phyloP scores from a whole-genome alignment of 441 rosid genomes.

The Erodium texanum region DNA sequence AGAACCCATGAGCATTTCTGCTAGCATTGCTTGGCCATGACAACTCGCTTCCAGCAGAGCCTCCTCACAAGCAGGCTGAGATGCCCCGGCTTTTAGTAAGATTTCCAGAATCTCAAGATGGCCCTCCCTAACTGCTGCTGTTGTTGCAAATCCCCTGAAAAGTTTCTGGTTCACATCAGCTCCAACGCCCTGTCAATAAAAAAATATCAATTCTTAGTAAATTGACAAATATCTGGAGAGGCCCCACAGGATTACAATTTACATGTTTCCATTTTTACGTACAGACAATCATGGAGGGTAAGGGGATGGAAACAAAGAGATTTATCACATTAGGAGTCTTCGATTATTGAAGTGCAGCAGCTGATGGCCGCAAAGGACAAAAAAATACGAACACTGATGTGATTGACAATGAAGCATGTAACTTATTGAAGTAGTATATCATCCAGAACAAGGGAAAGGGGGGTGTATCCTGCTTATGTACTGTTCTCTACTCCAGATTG shows the following conservation, averaged over 20 bases:
- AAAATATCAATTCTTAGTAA: slow-evolving; percentile 20
- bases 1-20: slow-evolving; percentile 68
- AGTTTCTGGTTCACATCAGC: slow-evolving; percentile 94
- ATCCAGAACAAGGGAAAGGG: slow-evolving; percentile 18
- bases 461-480: slow-evolving; percentile 26
- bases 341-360: slow-evolving; percentile 23
- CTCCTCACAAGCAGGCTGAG: slow-evolving; percentile 92
- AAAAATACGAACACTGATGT: slow-evolving; percentile 27
- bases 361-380: slow-evolving; percentile 21
- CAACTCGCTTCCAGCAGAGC: slow-evolving; percentile 76
- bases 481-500: slow-evolving; percentile 26
- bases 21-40: slow-evolving; percentile 57
- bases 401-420: slow-evolving; percentile 31
- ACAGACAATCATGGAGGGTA: slow-evolving; percentile 4
- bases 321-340: slow-evolving; percentile 14
- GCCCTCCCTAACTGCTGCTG: slow-evolving; percentile 90
- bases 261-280: background rate
- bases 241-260: background rate
- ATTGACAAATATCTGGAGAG: slow-evolving; percentile 9
- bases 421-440: slow-evolving; percentile 21
- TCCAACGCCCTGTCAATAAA: slow-evolving; percentile 56
- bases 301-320: slow-evolving; percentile 17
- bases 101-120: slow-evolving; percentile 69
- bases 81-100: slow-evolving; percentile 81
- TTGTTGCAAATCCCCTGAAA: slow-evolving; percentile 81